phyloP scores from a whole-genome alignment of 129 eudicot species.

The Escallonia herrerae region DNA sequence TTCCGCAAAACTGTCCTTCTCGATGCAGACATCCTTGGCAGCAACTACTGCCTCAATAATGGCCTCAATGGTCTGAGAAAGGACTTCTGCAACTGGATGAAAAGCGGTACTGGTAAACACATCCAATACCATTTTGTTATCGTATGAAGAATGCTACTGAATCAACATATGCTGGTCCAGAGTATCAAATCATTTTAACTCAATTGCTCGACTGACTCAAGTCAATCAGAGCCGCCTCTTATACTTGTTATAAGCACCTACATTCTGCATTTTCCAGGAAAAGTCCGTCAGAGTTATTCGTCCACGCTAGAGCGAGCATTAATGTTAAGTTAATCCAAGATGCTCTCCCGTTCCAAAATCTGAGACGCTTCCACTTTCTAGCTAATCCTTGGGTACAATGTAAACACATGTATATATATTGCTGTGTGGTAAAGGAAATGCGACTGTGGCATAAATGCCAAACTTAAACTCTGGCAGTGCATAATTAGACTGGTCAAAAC shows the following conservation, averaged over 20 bases:
- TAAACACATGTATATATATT: no score
- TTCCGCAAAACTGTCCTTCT: conserved; percentile 34
- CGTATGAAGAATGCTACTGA: no score
- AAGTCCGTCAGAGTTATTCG: neutral
- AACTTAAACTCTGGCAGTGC: no score
- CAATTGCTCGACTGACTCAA: neutral
- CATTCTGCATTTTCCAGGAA: neutral
- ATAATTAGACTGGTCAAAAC: no score
- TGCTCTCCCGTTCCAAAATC: no score
- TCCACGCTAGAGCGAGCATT: neutral
- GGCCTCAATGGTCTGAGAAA: conserved; percentile 35
- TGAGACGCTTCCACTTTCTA: no score
- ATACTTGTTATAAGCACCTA: neutral
- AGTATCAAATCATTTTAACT: no score
- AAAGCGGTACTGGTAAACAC: conserved; percentile 25
- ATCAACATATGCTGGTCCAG: neutral
- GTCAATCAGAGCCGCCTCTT: neutral
- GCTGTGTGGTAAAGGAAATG: no score
- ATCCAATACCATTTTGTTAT: conserved; percentile 23
- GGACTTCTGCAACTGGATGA: conserved; percentile 25
- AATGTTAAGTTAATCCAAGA: neutral
- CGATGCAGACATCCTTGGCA: conserved; percentile 30
- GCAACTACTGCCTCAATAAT: conserved; percentile 29
- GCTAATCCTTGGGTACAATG: no score
- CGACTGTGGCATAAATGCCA: no score